Evolutionary conservation across 345 rosid species (phyloP), one percentile per base, ranked within the genome.

Genomic region (Eucalyptus paniculata): DNA sequence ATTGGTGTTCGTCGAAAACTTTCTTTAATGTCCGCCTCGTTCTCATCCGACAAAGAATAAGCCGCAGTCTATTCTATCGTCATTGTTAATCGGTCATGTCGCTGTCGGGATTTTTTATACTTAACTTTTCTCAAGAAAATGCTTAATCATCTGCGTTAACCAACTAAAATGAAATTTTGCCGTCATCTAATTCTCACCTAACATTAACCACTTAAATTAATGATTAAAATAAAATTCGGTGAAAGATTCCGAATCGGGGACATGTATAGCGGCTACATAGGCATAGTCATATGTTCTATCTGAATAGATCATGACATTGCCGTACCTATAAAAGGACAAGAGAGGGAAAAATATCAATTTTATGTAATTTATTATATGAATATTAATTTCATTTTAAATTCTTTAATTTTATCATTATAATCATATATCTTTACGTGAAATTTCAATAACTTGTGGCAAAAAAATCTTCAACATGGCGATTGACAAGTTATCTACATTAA

Each of bases 401-500:
- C 11, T 56, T 56, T 0, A 23, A 56, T 56, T 56, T 56, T 0
- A 0, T 56, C 0, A 23, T 23, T 56, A 23, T 56, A 54, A 54
- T 54, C 2, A 19, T 54, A 54, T 19, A 21, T 56, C 5, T 56
- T 56, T 24, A 0, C 0, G 1, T 0, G 3, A 56, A 56, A 56
- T 56, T 56, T 56, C 30, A 56, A 23, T 23, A 2, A 9, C 30
- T 56, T 56, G 3, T 9, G 3, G 0, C 13, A 47, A 56, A 56
- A 53, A 56, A 56, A 56, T 56, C 62, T 2, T 10, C 5, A 4
- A 56, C 30, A 56, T 9, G 1, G 12, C 5, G 0, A 23, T 56
- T 9, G 28, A 56, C 28, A 23, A 56, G 6, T 24, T 56, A 21
- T 23, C 62, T 24, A 56, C 3, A 23, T 4, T 24, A 56, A 23